These are phyloP conservation scores for Saccharomyces paradoxus DNA, from an alignment of 805 yeast species.

Conservation along the genomic window DNA sequence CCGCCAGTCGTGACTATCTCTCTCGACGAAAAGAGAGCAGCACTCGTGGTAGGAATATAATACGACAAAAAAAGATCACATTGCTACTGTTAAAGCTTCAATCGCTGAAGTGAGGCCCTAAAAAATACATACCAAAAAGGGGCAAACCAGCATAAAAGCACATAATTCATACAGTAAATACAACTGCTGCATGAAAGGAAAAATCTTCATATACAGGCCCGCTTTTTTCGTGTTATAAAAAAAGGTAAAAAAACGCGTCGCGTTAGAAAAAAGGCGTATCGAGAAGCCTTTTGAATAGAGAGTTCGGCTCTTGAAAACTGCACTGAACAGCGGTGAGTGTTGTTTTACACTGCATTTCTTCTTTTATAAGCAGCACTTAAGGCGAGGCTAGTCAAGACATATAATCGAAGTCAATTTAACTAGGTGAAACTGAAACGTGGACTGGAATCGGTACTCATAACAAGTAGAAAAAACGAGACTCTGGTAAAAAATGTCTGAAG, in stretches of 20 bases:
- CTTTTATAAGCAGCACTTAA: background rate
- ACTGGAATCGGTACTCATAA: background rate
- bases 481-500: slow-evolving; percentile 14
- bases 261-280: background rate
- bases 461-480: background rate
- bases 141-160: background rate
- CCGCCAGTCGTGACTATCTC: background rate
- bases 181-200: background rate
- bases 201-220: background rate
- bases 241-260: background rate
- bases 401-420: background rate
- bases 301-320: background rate
- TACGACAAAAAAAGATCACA: too few species aligned
- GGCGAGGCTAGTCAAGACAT: background rate
- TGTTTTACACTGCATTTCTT: background rate
- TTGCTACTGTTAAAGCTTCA: background rate
- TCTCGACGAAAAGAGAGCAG: background rate
- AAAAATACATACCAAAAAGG: background rate
- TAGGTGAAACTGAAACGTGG: background rate
- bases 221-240: background rate
- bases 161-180: background rate
- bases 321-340: background rate
- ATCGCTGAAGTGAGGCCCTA: background rate
- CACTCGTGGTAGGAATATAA: background rate
- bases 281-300: background rate